phyloP scores from a whole-genome alignment of 192 early-diverging fungal genomes.

The Gigaspora rosea region DNA sequence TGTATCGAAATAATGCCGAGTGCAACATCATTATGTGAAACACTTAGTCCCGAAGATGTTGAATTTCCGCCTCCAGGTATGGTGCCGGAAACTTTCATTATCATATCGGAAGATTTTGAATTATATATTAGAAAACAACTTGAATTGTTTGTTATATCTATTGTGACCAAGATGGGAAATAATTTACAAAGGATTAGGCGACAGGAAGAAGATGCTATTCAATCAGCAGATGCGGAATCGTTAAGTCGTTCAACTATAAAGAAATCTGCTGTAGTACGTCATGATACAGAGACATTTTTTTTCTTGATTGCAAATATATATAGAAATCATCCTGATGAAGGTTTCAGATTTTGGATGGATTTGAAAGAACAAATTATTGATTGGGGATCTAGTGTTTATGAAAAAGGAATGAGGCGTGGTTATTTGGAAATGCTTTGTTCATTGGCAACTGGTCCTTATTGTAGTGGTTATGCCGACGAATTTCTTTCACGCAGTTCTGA shows the following conservation, averaged over 20 bases:
- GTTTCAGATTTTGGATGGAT: constrained; percentile 71
- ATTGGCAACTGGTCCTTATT: constrained; percentile 74
- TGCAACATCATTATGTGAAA: constrained; percentile 11
- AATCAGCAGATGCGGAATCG: constrained; percentile 7
- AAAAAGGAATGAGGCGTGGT: constrained; percentile 61
- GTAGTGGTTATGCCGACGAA: constrained; percentile 47
- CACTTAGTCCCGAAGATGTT: constrained; percentile 6
- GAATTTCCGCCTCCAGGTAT: constrained; percentile 5
- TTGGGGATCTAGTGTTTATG: constrained; percentile 63
- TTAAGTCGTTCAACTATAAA: background rate
- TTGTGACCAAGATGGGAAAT: constrained; percentile 58
- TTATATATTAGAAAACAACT: constrained; percentile 34
- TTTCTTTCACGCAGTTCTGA: constrained; percentile 41
- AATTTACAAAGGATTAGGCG: constrained; percentile 64
- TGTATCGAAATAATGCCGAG: background rate
- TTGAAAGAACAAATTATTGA: constrained; percentile 61
- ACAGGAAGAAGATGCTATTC: constrained; percentile 67
- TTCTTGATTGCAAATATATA: constrained; percentile 73
- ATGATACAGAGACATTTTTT: constrained; percentile 73
- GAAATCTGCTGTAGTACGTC: constrained; percentile 35
- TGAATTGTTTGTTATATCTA: constrained; percentile 29
- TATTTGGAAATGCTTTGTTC: constrained; percentile 85
- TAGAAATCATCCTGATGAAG: constrained; percentile 72
- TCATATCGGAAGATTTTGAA: constrained; percentile 34
- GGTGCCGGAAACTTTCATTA: background rate